Conservation (phyloP, 169 alveolate genomes). For the Plasmodium cynomolgi region DNA sequence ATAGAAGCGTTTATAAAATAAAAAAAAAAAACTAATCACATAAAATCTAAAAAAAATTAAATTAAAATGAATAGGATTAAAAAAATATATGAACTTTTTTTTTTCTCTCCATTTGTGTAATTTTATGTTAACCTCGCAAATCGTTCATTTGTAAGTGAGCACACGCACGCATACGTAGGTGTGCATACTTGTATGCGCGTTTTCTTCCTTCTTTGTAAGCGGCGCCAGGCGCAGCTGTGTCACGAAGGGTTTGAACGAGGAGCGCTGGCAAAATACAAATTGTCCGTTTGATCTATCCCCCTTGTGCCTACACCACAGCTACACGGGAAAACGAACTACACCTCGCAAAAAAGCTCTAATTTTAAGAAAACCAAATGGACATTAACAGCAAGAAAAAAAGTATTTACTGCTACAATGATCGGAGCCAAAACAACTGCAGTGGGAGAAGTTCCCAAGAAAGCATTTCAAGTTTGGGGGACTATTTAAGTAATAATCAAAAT, state of each 20-base stretch:
- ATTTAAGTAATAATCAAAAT: not conserved
- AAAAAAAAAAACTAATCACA: not conserved
- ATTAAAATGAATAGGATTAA: not conserved
- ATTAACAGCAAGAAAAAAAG: constrained; percentile 14
- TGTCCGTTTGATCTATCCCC: not conserved
- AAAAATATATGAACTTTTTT: not conserved
- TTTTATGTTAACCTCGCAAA: not conserved
- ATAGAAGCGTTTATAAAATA: not conserved
- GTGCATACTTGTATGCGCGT: not conserved
- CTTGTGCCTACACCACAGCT: not conserved
- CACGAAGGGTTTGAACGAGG: not conserved
- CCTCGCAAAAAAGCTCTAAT: not conserved
- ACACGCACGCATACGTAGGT: not conserved
- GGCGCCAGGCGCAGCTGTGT: not conserved
- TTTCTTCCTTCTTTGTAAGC: not conserved
- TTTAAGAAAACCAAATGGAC: not conserved
- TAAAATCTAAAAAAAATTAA: not conserved
- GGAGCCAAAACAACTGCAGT: not conserved
- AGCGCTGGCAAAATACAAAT: not conserved
- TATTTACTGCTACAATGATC: constrained; percentile 30
- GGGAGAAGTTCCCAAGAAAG: not conserved
- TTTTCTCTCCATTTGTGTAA: not conserved
- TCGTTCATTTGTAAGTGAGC: not conserved
- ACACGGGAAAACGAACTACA: not conserved
- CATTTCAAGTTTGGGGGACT: not conserved